Base-by-base conservation (phyloP, 73 alveolate genomes). In the Tetrahymena thermophila region DNA sequence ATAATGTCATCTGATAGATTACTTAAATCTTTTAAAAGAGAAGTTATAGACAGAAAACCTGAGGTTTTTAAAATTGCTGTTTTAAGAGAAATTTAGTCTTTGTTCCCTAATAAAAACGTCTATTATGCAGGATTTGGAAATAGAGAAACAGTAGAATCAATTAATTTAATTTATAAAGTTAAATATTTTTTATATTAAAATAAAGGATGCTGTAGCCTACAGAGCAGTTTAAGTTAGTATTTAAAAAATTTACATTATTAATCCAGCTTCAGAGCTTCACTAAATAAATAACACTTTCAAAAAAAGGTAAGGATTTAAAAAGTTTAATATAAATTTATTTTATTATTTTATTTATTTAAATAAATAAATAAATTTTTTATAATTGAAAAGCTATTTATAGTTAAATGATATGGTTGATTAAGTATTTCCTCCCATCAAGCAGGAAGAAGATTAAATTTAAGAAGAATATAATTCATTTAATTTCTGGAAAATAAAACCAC, bases 41-140 rank as follows among this genome's bases (percentile, higher is more conserved):
- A 99, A 96, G 98, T 99, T 11, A 97, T 99, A 56, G 97, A 98
- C 93, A 97, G 94, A 95, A 96, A 97, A 85, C 99, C 99, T 0
- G 98, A 99, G 89, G 94, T 97, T 43, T 98, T 99, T 50, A 99
- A 99, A 96, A 99, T 98, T n/a, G 96, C 98, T 13, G 99, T 99
- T 16, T 96, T 99, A 37, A 84, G 96, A 44, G 99, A 98, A 94
- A 97, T 99, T 43, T 96, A 97, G 83, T 96, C 94, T 95, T 97
- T 98, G n/a, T 98, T 99, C 95, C 98, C 98, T 0, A 99, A 97
- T 31, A 55, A 42, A 34, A 85, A 95, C 19, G 99, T 99, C 19
- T 99, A 98, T 97, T 98, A 94, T 97, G 99, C 99, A 57, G 99
- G 99, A 25, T 99, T 99, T 97, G 99, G 99, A 1, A 99, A 99